Evolutionary conservation across 1,139 yeast species (phyloP).

Genomic region (Debaryomyces fabryi): DNA sequence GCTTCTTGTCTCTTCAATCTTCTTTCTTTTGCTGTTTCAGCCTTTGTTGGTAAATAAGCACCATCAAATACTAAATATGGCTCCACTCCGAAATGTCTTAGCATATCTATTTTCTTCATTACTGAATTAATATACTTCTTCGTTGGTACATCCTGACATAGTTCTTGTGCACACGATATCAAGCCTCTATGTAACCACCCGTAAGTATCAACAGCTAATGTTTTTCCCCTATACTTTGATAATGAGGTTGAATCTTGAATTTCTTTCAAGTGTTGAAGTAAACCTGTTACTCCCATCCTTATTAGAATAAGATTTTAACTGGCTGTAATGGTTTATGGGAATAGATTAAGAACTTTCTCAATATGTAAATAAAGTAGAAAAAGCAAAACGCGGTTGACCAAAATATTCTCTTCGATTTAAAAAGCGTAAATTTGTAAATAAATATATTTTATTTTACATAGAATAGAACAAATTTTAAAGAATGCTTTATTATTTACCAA

Average conservation of each 20-base stretch:
- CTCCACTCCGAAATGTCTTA: constrained; percentile 66
- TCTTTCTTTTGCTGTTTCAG: constrained; percentile 71
- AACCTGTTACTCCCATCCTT: constrained; percentile 77
- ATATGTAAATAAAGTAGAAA: not conserved
- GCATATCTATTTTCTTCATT: constrained; percentile 64
- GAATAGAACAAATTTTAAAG: not conserved
- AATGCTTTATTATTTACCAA: not conserved
- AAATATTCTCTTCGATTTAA: not conserved
- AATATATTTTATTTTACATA: not conserved
- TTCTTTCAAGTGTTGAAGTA: constrained; percentile 72
- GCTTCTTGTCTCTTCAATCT: constrained; percentile 59
- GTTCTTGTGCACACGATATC: constrained; percentile 79
- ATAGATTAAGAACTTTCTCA: not conserved
- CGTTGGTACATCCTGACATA: constrained; percentile 74
- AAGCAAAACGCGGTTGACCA: not conserved
- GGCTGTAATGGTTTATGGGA: not conserved
- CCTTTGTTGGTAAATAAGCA: constrained; percentile 78
- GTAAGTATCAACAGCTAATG: constrained; percentile 90
- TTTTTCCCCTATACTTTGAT: constrained; percentile 67
- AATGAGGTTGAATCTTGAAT: constrained; percentile 65
- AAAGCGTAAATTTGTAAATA: not conserved
- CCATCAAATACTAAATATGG: constrained; percentile 97
- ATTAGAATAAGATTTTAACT: not conserved
- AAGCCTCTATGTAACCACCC: constrained; percentile 95
- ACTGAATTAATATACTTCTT: constrained; percentile 63